Conservation (phyloP, 768 basidiomycete genomes). For the Neoboletus brunneissimus region DNA sequence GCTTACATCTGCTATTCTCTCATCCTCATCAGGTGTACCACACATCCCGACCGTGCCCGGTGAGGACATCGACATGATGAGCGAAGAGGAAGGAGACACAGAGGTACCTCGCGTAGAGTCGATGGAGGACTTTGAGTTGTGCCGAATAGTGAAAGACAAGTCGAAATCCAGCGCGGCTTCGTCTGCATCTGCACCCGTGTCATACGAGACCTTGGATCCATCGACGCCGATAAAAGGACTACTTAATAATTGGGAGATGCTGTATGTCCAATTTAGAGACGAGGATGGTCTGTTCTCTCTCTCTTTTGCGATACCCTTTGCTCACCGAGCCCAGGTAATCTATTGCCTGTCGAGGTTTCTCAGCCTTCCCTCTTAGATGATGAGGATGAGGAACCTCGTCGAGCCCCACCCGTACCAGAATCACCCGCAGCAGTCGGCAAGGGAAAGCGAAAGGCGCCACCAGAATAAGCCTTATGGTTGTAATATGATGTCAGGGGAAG, state of each 20-base stretch:
- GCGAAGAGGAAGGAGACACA: constrained; percentile 2
- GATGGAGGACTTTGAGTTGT: constrained; percentile 61
- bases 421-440: constrained; percentile 33
- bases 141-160: constrained; percentile 50
- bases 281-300: constrained; percentile 43
- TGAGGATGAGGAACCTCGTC: constrained; percentile 47
- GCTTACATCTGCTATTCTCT: constrained; percentile 46
- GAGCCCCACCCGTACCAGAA: constrained; percentile 31
- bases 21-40: constrained; percentile 25
- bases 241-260: constrained; percentile 60
- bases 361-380: constrained; percentile 60
- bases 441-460: constrained; percentile 62
- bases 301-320: not conserved
- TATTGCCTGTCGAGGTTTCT: constrained; percentile 57
- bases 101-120: constrained; percentile 36
- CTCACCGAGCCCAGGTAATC: constrained; percentile 42
- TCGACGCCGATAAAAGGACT: constrained; percentile 47
- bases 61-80: constrained; percentile 27
- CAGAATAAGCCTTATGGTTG: constrained; percentile 18
- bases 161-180: constrained; percentile 40
- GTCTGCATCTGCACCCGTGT: constrained; percentile 13
- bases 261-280: constrained; percentile 69
- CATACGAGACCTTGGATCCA: constrained; percentile 49
- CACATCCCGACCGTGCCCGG: constrained; percentile 30
- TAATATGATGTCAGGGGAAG: not conserved